phyloP scores from a whole-genome alignment of 2,329 filamentous ascomycete genomes.

The Verticillium albo-atrum region DNA sequence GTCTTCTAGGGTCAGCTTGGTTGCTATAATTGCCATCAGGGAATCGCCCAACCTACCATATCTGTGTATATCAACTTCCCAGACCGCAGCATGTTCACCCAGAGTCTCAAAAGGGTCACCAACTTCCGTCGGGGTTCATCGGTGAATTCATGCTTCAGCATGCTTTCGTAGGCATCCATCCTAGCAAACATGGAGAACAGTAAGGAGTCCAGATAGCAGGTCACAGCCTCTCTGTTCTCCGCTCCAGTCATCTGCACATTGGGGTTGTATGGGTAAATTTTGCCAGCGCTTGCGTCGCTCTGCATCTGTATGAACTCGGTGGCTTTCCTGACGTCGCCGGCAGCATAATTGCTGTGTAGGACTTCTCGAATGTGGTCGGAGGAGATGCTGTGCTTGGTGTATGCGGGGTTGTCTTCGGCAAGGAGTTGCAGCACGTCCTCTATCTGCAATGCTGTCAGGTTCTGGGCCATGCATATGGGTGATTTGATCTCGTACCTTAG shows the following conservation, averaged over 20 bases:
- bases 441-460: constrained; percentile 17
- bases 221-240: constrained; percentile 78
- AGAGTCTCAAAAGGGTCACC: constrained; percentile 74
- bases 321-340: constrained; percentile 68
- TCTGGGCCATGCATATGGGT: constrained; percentile 7
- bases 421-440: constrained; percentile 25
- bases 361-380: constrained; percentile 54
- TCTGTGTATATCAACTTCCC: constrained; percentile 83
- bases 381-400: constrained; percentile 26
- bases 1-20: constrained; percentile 50
- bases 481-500: no score
- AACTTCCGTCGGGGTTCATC: constrained; percentile 69
- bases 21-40: not conserved
- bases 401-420: constrained; percentile 36
- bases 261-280: constrained; percentile 71
- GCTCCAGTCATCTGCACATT: constrained; percentile 73
- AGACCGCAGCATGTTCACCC: constrained; percentile 86
- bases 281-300: constrained; percentile 75
- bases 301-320: constrained; percentile 73
- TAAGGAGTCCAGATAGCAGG: constrained; percentile 90
- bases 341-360: constrained; percentile 58
- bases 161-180: constrained; percentile 86
- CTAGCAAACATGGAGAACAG: constrained; percentile 95
- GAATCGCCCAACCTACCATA: constrained; percentile 51
- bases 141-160: constrained; percentile 75